Evolutionary conservation across 352 stramenopile genomes (phyloP).

Genomic region (Pythium rhizo-oryzae): DNA sequence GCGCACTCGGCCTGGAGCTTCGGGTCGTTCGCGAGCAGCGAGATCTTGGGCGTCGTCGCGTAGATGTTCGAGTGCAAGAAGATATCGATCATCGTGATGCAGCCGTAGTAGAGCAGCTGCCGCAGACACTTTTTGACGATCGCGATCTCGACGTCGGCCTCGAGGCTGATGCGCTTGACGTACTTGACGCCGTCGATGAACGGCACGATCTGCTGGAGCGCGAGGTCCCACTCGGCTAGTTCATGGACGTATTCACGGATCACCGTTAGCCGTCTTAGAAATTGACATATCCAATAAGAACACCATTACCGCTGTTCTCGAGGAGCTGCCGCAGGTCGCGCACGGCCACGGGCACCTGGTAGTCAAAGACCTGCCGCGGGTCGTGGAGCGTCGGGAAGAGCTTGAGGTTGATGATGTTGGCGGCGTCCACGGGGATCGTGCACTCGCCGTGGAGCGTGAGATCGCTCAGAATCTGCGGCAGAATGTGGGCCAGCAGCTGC

Average conservation of each 20-base stretch:
- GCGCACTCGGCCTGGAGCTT: conserved; percentile 78
- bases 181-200: conserved; percentile 92
- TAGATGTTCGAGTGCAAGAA: conserved; percentile 93
- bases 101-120: conserved; percentile 89
- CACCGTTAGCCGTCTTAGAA: too few relatives aligned
- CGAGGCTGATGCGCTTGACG: conserved; percentile 88
- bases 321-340: conserved; percentile 69
- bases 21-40: conserved; percentile 52
- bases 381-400: conserved; percentile 79
- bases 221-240: conserved; percentile 86
- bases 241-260: not conserved
- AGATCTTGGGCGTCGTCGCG: conserved; percentile 66
- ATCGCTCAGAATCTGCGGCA: conserved; percentile 74
- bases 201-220: conserved; percentile 88
- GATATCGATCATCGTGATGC: conserved; percentile 90
- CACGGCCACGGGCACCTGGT: conserved; percentile 84
- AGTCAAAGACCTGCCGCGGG: conserved; percentile 72
- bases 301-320: conserved; percentile 81
- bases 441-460: conserved; percentile 77
- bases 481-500: conserved; percentile 58
- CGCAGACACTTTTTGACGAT: conserved; percentile 90
- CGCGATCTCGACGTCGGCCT: conserved; percentile 86
- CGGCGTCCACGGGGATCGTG: conserved; percentile 79
- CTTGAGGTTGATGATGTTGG: conserved; percentile 90
- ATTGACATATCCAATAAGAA: too few relatives aligned